Percentiles rank a stretch among this genome's conserved stretches.
These are phyloP conservation scores for Ophiocordyceps polyrhachis-furcata DNA, from an alignment of 2,329 filamentous ascomycete genomes.

Conservation along the genomic window DNA sequence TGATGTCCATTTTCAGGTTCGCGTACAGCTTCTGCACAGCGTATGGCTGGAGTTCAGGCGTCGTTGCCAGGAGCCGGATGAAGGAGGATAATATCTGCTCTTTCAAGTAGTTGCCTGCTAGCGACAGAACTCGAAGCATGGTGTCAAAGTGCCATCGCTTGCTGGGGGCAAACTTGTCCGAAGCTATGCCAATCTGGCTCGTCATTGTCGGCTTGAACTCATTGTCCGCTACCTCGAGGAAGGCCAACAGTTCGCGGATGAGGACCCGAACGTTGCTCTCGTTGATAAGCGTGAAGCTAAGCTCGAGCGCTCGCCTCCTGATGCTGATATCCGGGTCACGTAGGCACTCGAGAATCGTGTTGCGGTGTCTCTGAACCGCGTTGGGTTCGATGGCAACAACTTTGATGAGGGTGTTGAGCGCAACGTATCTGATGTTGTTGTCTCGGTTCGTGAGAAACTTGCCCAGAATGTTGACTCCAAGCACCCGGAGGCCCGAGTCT, in stretches of 20 bases:
- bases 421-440: constrained; percentile 98
- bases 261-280: constrained; percentile 88
- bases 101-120: constrained; percentile 93
- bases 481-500: constrained; percentile 79
- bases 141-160: constrained; percentile 98
- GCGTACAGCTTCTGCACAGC: constrained; percentile 88
- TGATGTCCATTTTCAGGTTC: constrained; percentile 87
- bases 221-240: constrained; percentile 91
- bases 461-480: constrained; percentile 94
- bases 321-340: constrained; percentile 98
- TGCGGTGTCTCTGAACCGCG: constrained; percentile 88
- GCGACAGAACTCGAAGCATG: constrained; percentile 79
- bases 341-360: constrained; percentile 91
- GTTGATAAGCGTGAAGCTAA: constrained; percentile 97
- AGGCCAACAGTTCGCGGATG: constrained; percentile 81
- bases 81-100: constrained; percentile 96
- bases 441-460: constrained; percentile 98
- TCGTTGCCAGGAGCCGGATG: constrained; percentile 85
- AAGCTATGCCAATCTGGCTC: constrained; percentile 90
- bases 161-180: constrained; percentile 87
- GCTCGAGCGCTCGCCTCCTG: constrained; percentile 77
- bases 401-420: constrained; percentile 91
- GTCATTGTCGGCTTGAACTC: constrained; percentile 99
- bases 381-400: constrained; percentile 97
- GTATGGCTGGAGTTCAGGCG: constrained; percentile 86